phyloP scores from a whole-genome alignment of 2,329 filamentous ascomycete species.

The Teratosphaeria viscida region DNA sequence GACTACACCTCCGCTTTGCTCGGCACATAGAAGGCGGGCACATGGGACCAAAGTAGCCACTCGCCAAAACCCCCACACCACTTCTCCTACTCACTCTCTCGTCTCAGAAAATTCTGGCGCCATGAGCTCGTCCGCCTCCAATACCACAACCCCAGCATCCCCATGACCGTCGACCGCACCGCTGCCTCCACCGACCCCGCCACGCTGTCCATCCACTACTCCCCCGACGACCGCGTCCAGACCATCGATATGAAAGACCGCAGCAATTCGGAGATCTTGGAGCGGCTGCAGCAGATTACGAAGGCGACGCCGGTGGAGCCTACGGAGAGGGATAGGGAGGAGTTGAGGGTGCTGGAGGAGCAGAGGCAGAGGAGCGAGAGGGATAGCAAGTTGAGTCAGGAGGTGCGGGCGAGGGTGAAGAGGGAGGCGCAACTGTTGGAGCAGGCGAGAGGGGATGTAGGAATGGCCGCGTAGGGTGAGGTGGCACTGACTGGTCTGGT shows the following conservation, averaged over 20 bases:
- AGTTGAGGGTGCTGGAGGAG: slow-evolving; percentile 49
- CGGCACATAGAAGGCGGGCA: slow-evolving; percentile 53
- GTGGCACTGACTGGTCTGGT: neutral
- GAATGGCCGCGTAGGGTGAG: slow-evolving; percentile 3
- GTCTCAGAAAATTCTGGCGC: slow-evolving; percentile 73
- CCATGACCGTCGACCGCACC: slow-evolving; percentile 71
- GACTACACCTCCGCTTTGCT: slow-evolving; percentile 66
- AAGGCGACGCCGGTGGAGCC: slow-evolving; percentile 48
- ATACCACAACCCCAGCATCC: slow-evolving; percentile 80
- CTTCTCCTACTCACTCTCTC: neutral
- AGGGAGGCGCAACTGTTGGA: slow-evolving; percentile 51
- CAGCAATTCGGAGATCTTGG: slow-evolving; percentile 52
- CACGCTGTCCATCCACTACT: slow-evolving; percentile 55
- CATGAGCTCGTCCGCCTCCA: slow-evolving; percentile 76
- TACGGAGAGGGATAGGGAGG: slow-evolving; percentile 48
- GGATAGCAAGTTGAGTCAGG: slow-evolving; percentile 46
- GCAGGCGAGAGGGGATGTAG: slow-evolving; percentile 42
- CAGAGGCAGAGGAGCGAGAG: slow-evolving; percentile 40
- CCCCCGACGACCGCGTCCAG: slow-evolving; percentile 28
- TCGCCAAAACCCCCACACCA: neutral
- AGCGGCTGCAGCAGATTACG: slow-evolving; percentile 50
- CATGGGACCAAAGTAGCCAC: slow-evolving; percentile 56
- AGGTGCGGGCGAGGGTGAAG: slow-evolving; percentile 47
- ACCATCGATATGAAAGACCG: slow-evolving; percentile 51
- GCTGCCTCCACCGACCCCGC: slow-evolving; percentile 46